A percentile compares a stretch with the other conserved stretches of the same genome.
phyloP scores from a whole-genome alignment of 257 asterid species.

The Hygrophila difformis region DNA sequence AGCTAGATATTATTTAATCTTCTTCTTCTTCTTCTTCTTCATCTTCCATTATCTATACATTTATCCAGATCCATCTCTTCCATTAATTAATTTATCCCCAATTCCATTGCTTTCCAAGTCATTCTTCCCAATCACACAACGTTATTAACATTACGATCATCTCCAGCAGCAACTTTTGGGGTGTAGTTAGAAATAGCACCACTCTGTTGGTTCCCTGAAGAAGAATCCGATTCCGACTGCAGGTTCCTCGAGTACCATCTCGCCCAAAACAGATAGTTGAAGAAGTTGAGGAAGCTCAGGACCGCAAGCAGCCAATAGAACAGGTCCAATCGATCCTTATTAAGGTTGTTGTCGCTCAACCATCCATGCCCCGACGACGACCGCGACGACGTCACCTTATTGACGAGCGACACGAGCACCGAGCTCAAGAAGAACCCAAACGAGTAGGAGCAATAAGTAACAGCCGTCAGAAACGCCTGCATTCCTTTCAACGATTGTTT shows the following conservation, averaged over 20 bases:
- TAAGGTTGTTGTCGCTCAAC: slow-evolving; percentile 54
- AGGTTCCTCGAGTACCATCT: slow-evolving; percentile 46
- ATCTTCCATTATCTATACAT: slow-evolving; percentile 12
- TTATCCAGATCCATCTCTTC: not conserved
- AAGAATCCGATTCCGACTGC: too few relatives aligned
- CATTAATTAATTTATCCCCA: too few relatives aligned
- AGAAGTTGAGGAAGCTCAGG: slow-evolving; percentile 62
- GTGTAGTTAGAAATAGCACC: too few relatives aligned
- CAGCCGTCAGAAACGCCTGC: slow-evolving; percentile 66
- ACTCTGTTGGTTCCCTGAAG: not conserved
- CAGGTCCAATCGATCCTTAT: slow-evolving; percentile 67
- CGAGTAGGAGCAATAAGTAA: slow-evolving; percentile 82
- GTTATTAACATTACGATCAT: slow-evolving; percentile 16
- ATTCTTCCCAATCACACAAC: not conserved
- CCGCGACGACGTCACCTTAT: slow-evolving; percentile 34
- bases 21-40: too few relatives aligned
- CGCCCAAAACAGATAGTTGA: slow-evolving; percentile 76
- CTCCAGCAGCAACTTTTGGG: slow-evolving; percentile 24
- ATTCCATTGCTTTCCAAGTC: too few relatives aligned
- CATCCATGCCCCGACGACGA: slow-evolving; percentile 38
- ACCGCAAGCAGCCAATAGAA: slow-evolving; percentile 69
- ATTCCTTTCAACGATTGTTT: slow-evolving; percentile 61
- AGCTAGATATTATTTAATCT: too few relatives aligned
- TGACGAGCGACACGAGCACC: slow-evolving; percentile 65
- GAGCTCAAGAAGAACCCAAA: slow-evolving; percentile 83